Conservation (phyloP, 805 yeast species). For the Yamadazyma insecticola region DNA sequence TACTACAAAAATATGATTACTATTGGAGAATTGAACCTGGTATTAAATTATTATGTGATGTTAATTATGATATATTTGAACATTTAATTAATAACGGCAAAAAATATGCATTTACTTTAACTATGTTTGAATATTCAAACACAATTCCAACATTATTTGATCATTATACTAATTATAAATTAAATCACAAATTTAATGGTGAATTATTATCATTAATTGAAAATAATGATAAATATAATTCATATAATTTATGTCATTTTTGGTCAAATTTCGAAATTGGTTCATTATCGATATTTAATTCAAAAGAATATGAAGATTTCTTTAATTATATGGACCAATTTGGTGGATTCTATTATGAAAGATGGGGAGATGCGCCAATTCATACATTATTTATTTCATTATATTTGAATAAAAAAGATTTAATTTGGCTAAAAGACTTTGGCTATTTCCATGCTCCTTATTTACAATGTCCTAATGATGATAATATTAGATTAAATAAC, state of each 20-base stretch:
- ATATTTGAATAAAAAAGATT: constrained; percentile 50
- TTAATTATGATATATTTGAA: constrained; percentile 58
- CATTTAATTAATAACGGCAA: constrained; percentile 52
- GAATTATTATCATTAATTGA: constrained; percentile 18
- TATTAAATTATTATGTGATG: constrained; percentile 55
- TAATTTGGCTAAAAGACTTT: constrained; percentile 69
- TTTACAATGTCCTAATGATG: constrained; percentile 50
- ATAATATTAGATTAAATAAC: constrained; percentile 17
- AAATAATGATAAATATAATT: constrained; percentile 29
- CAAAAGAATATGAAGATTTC: constrained; percentile 50
- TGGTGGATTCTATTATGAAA: constrained; percentile 81
- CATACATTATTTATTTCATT: constrained; percentile 73
- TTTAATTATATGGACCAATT: constrained; percentile 58
- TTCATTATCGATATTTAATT: constrained; percentile 63
- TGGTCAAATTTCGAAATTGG: constrained; percentile 82
- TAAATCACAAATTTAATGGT: constrained; percentile 12
- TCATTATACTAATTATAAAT: constrained; percentile 40
- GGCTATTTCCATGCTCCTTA: constrained; percentile 76
- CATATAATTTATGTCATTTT: constrained; percentile 73
- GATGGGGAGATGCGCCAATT: constrained; percentile 96
- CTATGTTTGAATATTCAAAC: constrained; percentile 56
- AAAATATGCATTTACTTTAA: constrained; percentile 62
- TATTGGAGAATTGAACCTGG: constrained; percentile 81
- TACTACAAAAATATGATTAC: constrained; percentile 56
- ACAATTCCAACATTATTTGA: constrained; percentile 66